A percentile compares a stretch with the other conserved stretches of the same genome.
phyloP scores from a whole-genome alignment of 371 early-diverging fungal species.

The Rhizopus stolonifer region DNA sequence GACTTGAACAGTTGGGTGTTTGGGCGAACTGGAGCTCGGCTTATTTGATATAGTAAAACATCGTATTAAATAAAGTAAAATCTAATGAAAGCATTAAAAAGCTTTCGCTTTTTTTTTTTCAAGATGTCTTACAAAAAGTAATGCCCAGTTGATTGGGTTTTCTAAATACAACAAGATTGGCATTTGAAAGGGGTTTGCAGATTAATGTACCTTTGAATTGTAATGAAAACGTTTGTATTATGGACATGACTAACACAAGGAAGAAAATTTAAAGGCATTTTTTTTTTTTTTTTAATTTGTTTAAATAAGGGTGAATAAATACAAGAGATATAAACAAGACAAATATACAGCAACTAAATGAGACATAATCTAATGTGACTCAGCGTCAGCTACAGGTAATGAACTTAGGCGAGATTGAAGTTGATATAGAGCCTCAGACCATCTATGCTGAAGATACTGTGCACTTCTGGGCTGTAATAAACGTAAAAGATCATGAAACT shows the following conservation, averaged over 20 bases:
- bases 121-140: slow-evolving; percentile 15
- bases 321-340: background rate
- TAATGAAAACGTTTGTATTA: background rate
- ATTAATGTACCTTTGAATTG: slow-evolving; percentile 12
- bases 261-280: too few relatives aligned
- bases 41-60: slow-evolving; percentile 13
- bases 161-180: too few relatives aligned
- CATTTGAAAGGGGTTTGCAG: too few relatives aligned
- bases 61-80: slow-evolving; percentile 16
- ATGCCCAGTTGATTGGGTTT: slow-evolving; percentile 29
- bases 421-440: slow-evolving; percentile 22
- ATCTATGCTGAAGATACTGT: slow-evolving; percentile 21
- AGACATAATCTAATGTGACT: background rate
- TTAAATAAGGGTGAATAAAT: background rate
- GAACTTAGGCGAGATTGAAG: slow-evolving; percentile 20
- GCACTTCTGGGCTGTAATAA: slow-evolving; percentile 14
- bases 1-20: slow-evolving; percentile 57
- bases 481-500: slow-evolving; percentile 13
- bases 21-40: slow-evolving; percentile 19
- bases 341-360: background rate
- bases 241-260: background rate
- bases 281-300: background rate
- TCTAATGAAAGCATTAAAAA: slow-evolving; percentile 7
- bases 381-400: slow-evolving; percentile 10
- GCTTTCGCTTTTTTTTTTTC: too few relatives aligned